These are phyloP conservation scores for Phytophthora palmivora DNA, from an alignment of 352 stramenopile genomes.

Conservation along the genomic window DNA sequence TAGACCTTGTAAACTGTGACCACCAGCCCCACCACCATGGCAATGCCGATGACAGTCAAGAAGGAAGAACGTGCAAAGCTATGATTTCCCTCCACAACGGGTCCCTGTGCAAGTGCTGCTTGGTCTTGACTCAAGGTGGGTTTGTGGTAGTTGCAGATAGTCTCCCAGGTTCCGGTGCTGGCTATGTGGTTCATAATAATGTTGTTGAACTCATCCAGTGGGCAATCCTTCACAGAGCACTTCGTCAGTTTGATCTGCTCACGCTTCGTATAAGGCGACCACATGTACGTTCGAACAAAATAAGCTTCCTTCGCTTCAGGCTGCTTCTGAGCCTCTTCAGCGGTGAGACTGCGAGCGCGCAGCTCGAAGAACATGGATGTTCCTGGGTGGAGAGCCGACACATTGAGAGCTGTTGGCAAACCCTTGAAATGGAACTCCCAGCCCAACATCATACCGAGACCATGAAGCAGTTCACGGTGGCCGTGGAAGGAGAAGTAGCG, in stretches of 20 bases:
- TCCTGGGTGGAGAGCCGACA: conserved; percentile 67
- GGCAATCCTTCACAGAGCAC: conserved; percentile 76
- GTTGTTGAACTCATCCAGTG: conserved; percentile 70
- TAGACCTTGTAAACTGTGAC: conserved; percentile 67
- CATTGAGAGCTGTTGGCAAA: conserved; percentile 68
- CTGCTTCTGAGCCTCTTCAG: conserved; percentile 23
- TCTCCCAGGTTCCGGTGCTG: conserved; percentile 78
- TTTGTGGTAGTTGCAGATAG: conserved; percentile 80
- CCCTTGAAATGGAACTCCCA: conserved; percentile 81
- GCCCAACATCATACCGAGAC: conserved; percentile 80
- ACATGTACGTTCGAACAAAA: conserved; percentile 80
- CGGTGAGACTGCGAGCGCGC: conserved; percentile 38
- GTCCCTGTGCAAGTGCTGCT: conserved; percentile 16
- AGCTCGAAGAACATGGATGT: conserved; percentile 89
- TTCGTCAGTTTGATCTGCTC: conserved; percentile 80
- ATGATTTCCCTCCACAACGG: conserved; percentile 10
- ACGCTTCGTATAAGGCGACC: conserved; percentile 69
- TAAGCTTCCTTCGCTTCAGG: conserved; percentile 49
- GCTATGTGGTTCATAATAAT: conserved; percentile 79
- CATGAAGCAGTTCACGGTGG: conserved; percentile 81
- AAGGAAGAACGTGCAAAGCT: conserved; percentile 35
- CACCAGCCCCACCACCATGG: conserved; percentile 50
- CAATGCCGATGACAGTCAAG: conserved; percentile 53
- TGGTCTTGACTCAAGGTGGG: conserved; percentile 26
- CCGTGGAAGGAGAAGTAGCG: conserved; percentile 88